Evolutionary conservation across 2,329 filamentous ascomycete species (phyloP), one percentile per base, ranked within the genome.

Genomic region (Hortaea werneckii): DNA sequence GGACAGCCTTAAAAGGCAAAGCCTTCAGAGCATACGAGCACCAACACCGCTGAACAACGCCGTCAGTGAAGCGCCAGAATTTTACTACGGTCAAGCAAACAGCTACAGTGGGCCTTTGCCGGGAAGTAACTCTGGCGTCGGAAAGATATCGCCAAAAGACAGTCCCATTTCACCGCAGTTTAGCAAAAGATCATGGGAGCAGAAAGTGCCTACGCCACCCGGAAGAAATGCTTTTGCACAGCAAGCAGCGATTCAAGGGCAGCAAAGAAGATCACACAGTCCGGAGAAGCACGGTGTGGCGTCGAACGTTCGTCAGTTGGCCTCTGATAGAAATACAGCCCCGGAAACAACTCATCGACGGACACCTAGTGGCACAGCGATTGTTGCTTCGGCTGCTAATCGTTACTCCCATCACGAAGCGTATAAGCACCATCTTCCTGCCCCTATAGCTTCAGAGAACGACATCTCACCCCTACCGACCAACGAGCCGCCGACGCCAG

Each of bases 31-130:
- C 58, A 66, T 90, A 49, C 78, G 85, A 34, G 48, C 49, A 26
- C 80, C 82, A 0, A 92, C 83, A 58, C 87, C 86, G 0, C 85
- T 94, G 59, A 89, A 84, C 1, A 79, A 86, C 54, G 78, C 86
- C 32, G 43, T 41, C 9, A 43, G 43, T 7, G 49, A 52, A 8
- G 47, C 59, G n/a, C 59, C 60, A 7, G 59, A 61, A 28, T 52
- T 58, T 43, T 62, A 52, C 51, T 61, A 62, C 46, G 51, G 43
- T 20, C 40, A 47, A 13, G 45, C 52, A 11, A 46, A 49, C 12
- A 47, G 41, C 35, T 47, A 53, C 43, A 54, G 48, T 20, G 49
- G 55, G 39, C 48, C 51, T 4, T 40, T 46, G 4, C 30, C 44
- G 40, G 52, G 40, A 50, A 53, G 37, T 46, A 58, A 40, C 50